Percentiles rank a stretch among this genome's conserved stretches.
Evolutionary conservation across 139 green algal genomes (phyloP).

Genomic region (Chlorella sp.): DNA sequence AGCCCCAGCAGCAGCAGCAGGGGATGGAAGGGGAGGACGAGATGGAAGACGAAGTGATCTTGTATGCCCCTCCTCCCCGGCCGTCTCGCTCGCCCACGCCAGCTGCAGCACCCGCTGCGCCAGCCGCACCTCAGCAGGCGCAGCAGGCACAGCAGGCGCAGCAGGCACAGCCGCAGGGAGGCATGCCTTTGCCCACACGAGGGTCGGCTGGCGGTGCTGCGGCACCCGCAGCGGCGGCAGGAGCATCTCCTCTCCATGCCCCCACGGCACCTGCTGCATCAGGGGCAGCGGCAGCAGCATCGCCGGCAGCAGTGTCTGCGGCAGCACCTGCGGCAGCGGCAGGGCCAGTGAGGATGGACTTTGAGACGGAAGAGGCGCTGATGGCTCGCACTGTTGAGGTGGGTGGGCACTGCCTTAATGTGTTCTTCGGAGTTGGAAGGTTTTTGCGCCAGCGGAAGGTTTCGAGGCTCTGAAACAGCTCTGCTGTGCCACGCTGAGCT

Average conservation of each 20-base stretch:
- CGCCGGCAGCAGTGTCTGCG: background rate
- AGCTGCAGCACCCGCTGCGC: background rate
- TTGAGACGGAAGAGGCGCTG: background rate
- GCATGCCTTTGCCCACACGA: background rate
- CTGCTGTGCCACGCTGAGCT: too few species aligned
- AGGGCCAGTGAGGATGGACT: background rate
- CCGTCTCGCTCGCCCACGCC: background rate
- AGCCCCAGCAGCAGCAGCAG: background rate
- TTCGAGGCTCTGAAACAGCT: too few species aligned
- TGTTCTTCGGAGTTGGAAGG: too few species aligned
- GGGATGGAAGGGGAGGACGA: background rate
- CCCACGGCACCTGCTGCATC: background rate
- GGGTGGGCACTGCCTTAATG: too few species aligned
- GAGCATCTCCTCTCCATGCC: too few species aligned
- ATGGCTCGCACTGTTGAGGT: background rate
- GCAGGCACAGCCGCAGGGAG: background rate
- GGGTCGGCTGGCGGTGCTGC: background rate
- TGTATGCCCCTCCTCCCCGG: background rate
- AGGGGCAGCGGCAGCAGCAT: background rate
- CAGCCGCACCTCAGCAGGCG: background rate
- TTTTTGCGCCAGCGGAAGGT: too few species aligned
- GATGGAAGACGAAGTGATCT: background rate
- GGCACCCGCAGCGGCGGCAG: background rate
- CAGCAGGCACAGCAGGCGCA: background rate
- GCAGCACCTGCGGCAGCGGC: background rate